phyloP scores from a whole-genome alignment of 1,284 basidiomycete species.

The Ustilago xerochloae region DNA sequence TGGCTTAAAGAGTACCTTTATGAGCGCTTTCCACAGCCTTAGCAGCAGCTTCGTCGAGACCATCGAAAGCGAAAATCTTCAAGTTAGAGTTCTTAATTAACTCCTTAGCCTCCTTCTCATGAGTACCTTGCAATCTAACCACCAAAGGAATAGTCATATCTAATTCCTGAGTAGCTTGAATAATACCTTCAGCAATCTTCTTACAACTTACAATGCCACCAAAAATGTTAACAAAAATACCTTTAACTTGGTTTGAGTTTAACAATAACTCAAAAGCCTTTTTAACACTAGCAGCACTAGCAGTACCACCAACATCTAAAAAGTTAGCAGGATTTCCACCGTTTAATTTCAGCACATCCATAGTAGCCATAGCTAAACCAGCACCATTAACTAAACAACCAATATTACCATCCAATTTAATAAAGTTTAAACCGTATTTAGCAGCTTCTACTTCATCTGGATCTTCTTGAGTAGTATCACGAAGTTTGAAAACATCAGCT shows the following conservation, averaged over 20 bases:
- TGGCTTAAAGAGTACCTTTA: conserved; percentile 25
- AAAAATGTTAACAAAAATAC: conserved; percentile 91
- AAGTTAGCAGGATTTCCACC: conserved; percentile 89
- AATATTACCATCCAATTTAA: conserved; percentile 98
- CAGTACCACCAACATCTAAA: conserved; percentile 96
- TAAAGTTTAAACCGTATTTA: conserved; percentile 92
- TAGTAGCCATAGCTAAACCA: conserved; percentile 99
- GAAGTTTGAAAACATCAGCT: conserved; percentile 85
- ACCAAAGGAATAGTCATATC: conserved; percentile 86
- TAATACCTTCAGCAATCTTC: conserved; percentile 80
- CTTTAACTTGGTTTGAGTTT: conserved; percentile 90
- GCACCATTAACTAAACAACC: conserved; percentile 99
- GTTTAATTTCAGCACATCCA: conserved; percentile 91
- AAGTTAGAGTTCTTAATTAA: conserved; percentile 79
- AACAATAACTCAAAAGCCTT: conserved; percentile 97
- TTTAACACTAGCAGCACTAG: conserved; percentile 98
- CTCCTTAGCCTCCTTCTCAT: conserved; percentile 94
- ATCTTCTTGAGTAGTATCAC: conserved; percentile 95
- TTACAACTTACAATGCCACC: conserved; percentile 97
- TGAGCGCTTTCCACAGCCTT: conserved; percentile 52
- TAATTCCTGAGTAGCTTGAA: conserved; percentile 95
- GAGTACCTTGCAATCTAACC: conserved; percentile 95
- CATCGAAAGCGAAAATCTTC: conserved; percentile 71
- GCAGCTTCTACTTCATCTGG: conserved; percentile 87
- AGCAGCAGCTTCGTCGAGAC: conserved; percentile 48